A percentile compares a stretch with the other conserved stretches of the same genome.
phyloP scores from a whole-genome alignment of 2,329 filamentous ascomycete genomes.

The Hypoxylon sp. region DNA sequence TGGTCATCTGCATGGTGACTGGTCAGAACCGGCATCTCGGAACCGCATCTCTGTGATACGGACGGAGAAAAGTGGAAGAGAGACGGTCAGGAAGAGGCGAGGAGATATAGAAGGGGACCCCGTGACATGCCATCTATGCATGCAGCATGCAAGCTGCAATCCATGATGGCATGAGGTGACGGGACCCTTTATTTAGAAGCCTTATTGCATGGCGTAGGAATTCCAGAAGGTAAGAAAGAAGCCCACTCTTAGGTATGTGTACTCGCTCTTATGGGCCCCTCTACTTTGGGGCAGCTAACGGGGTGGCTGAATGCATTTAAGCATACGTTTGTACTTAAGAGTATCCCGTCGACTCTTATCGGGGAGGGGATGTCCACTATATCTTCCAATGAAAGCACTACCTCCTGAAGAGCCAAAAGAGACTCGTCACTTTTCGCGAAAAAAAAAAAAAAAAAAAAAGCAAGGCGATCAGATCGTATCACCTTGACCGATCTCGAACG shows the following conservation, averaged over 20 bases:
- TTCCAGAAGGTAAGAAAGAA: slow-evolving; percentile 24
- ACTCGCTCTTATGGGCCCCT: background rate
- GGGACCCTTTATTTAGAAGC: slow-evolving; percentile 33
- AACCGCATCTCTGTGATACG: slow-evolving; percentile 9
- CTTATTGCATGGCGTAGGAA: slow-evolving; percentile 28
- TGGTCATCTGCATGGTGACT: slow-evolving; percentile 36
- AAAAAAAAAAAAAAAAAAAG: slow-evolving; percentile 10
- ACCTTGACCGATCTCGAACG: slow-evolving; percentile 33
- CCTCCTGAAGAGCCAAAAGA: background rate
- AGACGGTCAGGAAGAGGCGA: background rate
- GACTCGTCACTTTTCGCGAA: slow-evolving; percentile 33
- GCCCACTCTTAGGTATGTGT: background rate
- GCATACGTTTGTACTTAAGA: slow-evolving; percentile 8
- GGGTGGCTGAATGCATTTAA: slow-evolving; percentile 23
- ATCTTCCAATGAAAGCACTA: too few species aligned
- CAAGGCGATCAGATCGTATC: slow-evolving; percentile 31
- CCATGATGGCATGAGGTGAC: slow-evolving; percentile 26
- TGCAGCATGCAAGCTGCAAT: slow-evolving; percentile 42
- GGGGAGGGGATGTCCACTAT: slow-evolving; percentile 1
- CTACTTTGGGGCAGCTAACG: background rate
- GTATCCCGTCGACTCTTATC: slow-evolving; percentile 7
- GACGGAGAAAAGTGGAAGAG: slow-evolving; percentile 1
- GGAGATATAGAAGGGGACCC: slow-evolving; percentile 17
- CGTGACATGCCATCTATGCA: slow-evolving; percentile 41
- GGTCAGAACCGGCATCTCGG: slow-evolving; percentile 23